Evolutionary conservation across 2,329 filamentous ascomycete genomes (phyloP).

Genomic region (Thielaviopsis euricoi): DNA sequence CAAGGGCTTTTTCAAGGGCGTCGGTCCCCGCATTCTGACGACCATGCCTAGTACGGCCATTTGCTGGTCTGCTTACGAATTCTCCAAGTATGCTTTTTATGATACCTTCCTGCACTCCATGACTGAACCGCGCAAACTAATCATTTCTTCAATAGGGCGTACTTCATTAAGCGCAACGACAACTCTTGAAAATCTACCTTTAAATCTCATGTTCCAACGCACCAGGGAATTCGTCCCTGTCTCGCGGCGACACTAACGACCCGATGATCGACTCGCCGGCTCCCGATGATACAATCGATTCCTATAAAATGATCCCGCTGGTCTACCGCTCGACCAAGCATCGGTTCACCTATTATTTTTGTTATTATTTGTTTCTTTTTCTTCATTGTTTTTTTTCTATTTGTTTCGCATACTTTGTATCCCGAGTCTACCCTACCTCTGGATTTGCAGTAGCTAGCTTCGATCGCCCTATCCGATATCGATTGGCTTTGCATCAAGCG

Average conservation of each 20-base stretch:
- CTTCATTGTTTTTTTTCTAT: background rate
- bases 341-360: background rate
- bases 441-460: background rate
- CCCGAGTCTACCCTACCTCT: background rate
- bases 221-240: background rate
- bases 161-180: conserved; percentile 41
- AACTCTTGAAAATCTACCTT: conserved; percentile 17
- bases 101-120: no score
- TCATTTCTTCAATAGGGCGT: conserved; percentile 29
- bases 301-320: background rate
- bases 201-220: background rate
- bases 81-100: conserved; percentile 41
- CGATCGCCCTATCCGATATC: background rate
- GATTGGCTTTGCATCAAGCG: background rate
- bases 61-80: conserved; percentile 74
- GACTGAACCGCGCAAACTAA: background rate
- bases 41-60: conserved; percentile 99
- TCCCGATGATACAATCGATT: background rate
- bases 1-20: conserved; percentile 80
- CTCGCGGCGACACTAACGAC: background rate
- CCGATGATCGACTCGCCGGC: background rate
- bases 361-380: background rate
- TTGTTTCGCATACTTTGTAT: background rate
- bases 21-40: conserved; percentile 79
- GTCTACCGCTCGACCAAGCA: background rate